phyloP scores from a whole-genome alignment of 495 filamentous ascomycete species.

The Neurospora hispaniola region DNA sequence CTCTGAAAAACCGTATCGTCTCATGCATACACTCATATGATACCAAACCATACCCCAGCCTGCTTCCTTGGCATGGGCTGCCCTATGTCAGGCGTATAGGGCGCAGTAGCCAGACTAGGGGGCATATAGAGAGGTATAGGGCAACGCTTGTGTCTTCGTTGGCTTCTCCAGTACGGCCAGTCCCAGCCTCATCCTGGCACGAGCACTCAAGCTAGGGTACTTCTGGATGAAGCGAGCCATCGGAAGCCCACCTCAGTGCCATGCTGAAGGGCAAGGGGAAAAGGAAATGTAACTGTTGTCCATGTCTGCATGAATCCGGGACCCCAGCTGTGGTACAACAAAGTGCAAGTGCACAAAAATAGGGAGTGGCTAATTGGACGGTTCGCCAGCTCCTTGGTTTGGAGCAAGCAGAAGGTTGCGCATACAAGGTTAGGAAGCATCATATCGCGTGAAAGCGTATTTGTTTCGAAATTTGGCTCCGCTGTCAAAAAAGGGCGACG shows the following conservation, averaged over 20 bases:
- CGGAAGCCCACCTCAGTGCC: not conserved
- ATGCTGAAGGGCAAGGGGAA: not conserved
- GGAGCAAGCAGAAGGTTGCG: not conserved
- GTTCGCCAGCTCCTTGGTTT: not conserved
- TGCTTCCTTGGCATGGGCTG: not conserved
- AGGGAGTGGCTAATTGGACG: not conserved
- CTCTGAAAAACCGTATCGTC: not conserved
- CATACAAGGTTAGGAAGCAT: not conserved
- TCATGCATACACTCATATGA: not conserved
- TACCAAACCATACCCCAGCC: not conserved
- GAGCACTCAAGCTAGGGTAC: not conserved
- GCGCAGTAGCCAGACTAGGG: not conserved
- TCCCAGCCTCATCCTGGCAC: not conserved
- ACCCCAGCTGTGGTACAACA: not conserved
- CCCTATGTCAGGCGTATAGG: not conserved
- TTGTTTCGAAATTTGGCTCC: not conserved
- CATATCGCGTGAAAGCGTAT: not conserved
- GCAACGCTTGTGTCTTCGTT: not conserved
- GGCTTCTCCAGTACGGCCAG: not conserved
- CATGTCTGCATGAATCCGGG: not conserved
- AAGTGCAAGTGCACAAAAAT: not conserved
- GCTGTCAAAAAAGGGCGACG: not conserved
- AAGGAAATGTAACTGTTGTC: not conserved
- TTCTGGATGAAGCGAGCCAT: not conserved
- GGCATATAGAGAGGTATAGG: not conserved